Percentiles rank a stretch among this genome's conserved stretches.
Evolutionary conservation across 202 grass and related monocot genomes (phyloP).

Genomic region (Saccharum hybrid): DNA sequence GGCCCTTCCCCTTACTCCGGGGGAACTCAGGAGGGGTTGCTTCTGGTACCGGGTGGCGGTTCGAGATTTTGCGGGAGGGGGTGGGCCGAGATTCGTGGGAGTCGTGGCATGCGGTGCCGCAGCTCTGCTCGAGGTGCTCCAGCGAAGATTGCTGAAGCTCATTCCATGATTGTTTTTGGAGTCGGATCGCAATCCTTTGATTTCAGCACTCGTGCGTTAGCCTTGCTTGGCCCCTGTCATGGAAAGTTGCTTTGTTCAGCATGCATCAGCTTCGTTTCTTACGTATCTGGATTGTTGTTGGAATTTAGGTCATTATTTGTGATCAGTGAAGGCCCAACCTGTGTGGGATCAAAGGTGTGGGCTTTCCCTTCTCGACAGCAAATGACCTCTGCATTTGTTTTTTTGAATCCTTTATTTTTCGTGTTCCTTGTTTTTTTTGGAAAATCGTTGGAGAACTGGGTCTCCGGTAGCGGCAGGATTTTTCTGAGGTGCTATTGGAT

Average conservation of each 20-base stretch:
- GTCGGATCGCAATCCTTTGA: not conserved
- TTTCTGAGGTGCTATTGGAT: slow-evolving; percentile 1
- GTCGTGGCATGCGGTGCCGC: not conserved
- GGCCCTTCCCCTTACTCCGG: not conserved
- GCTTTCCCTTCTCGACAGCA: not conserved
- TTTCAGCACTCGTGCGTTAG: slow-evolving; percentile 5
- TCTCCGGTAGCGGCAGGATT: not conserved
- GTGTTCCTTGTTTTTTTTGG: not conserved
- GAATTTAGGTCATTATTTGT: slow-evolving; percentile 10
- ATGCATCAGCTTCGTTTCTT: not conserved
- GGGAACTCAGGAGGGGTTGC: not conserved
- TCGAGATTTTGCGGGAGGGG: slow-evolving; percentile 21
- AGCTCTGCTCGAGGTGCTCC: slow-evolving; percentile 1
- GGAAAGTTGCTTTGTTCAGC: not conserved
- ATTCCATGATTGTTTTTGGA: not conserved
- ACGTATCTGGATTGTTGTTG: not conserved
- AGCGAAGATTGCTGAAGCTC: not conserved
- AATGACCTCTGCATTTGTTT: not conserved
- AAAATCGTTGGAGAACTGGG: slow-evolving; percentile 2
- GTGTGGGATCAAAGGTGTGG: slow-evolving; percentile 1
- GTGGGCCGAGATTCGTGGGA: slow-evolving; percentile 2
- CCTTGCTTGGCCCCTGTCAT: not conserved
- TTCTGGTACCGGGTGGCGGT: not conserved
- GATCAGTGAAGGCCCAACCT: not conserved
- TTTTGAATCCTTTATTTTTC: not conserved